Base-by-base conservation (phyloP, 1,284 basidiomycete genomes). In the Sporisorium sorghi region DNA sequence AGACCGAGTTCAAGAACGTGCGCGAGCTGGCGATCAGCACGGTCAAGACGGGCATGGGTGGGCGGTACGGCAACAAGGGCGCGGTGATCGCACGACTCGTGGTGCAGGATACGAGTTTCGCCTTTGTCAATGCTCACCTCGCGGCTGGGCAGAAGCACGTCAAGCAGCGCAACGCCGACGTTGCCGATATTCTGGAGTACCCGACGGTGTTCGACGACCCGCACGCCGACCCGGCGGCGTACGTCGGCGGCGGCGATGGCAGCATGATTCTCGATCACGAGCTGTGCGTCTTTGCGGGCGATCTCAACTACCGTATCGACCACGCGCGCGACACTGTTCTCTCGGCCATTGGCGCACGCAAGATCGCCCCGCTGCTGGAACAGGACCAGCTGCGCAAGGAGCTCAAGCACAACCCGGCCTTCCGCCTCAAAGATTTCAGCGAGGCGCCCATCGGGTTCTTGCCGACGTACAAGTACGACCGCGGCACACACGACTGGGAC, bases 11-110 rank as follows among this genome's bases (percentile, higher is more conserved):
- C 61, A 78, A 83, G 10, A 85, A 87, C 43, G 84, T 97, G 58
- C 89, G 89, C 71, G 91, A 95, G 83, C 86, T 90, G 11, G 88
- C 90, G 8, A 90, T 93, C 33, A 90, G 90, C 1, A 92, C 90
- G 0, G 88, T 97, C 72, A 98, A 98, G 86, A 87, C 93, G 23
- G 96, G 96, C 0, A 92, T 98, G 88, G 91, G 92, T 1, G 93
- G 93, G 6, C 87, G 91, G 66, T 97, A 96, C 83, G 96, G 96
- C 1, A 99, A 99, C 85, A 98, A 99, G 91, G 96, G 96, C 15
- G 94, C 92, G 0, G 94, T 98, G 63, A 89, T 97, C 17, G 88
- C 93, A 2, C 89, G 96, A n/a, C 89, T 97, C 65, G 89, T 94
- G 10, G 87, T 98, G 37, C 93, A 94, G 73, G 93, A 98, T 69